These are phyloP conservation scores for Fusarium cyanostomum DNA, from an alignment of 2,329 filamentous ascomycete genomes.

Conservation along the genomic window DNA sequence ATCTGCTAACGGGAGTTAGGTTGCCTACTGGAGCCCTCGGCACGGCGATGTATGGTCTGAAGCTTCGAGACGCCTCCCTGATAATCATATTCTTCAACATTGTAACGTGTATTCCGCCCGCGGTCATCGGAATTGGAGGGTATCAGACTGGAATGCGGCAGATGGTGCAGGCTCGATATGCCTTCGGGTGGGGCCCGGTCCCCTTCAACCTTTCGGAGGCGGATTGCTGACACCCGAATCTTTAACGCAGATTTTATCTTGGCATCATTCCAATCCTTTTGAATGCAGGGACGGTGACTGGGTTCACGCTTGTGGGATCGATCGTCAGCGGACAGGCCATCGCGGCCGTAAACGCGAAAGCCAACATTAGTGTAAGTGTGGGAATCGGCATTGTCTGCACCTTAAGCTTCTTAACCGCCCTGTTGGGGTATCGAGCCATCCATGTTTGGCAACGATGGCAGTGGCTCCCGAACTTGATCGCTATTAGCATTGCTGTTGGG, in stretches of 20 bases:
- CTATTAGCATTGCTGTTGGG: constrained; percentile 61
- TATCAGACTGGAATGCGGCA: constrained; percentile 67
- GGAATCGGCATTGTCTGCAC: constrained; percentile 65
- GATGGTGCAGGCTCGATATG: constrained; percentile 69
- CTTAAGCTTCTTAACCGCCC: constrained; percentile 62
- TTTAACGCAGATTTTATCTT: constrained; percentile 54
- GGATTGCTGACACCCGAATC: constrained; percentile 9
- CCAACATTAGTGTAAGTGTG: constrained; percentile 59
- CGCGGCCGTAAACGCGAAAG: constrained; percentile 54
- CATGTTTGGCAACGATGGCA: constrained; percentile 66
- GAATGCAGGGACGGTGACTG: constrained; percentile 66
- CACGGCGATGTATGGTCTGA: constrained; percentile 62
- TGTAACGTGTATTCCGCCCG: constrained; percentile 62
- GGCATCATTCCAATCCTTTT: constrained; percentile 62
- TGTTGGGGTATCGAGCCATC: constrained; percentile 64
- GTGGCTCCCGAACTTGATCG: constrained; percentile 64
- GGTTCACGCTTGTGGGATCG: constrained; percentile 65
- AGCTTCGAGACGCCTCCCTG: constrained; percentile 63
- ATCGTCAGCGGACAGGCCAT: constrained; percentile 66
- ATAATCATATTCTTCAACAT: constrained; percentile 68
- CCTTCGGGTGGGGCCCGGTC: constrained; percentile 57
- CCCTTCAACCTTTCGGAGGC: not conserved
- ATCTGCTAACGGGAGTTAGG: constrained; percentile 45
- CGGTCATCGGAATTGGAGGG: constrained; percentile 64
- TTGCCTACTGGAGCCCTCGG: constrained; percentile 68